phyloP scores from a whole-genome alignment of 179 eudicot species.

The Carnegiea gigantea region DNA sequence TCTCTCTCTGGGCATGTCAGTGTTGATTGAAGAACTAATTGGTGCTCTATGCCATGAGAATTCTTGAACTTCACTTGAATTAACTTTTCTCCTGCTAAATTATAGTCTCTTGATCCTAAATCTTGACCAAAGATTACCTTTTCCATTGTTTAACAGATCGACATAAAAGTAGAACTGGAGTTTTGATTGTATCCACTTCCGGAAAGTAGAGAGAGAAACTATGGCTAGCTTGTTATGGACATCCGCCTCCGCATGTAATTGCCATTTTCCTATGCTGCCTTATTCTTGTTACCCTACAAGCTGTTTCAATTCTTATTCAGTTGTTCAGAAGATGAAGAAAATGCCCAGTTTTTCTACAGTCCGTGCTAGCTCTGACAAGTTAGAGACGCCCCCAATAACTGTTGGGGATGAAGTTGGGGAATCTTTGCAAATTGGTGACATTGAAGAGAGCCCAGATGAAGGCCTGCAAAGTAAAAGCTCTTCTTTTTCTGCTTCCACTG shows the following conservation, averaged over 20 bases:
- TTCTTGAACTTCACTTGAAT: neutral
- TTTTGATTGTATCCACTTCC: neutral
- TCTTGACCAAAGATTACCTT: neutral
- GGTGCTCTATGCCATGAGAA: neutral
- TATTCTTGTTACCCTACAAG: constrained; percentile 13
- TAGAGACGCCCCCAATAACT: constrained; percentile 29
- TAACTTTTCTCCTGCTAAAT: neutral
- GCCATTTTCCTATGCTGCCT: constrained; percentile 21
- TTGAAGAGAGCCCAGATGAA: constrained; percentile 21
- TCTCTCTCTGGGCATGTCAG: neutral
- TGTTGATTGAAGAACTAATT: neutral
- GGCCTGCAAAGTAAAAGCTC: constrained; percentile 9
- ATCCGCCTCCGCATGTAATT: constrained; percentile 34
- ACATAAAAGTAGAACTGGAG: neutral
- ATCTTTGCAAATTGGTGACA: constrained; percentile 7
- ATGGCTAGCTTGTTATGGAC: constrained; percentile 41
- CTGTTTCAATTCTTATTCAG: neutral
- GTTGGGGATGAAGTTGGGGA: constrained; percentile 20
- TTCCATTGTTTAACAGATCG: neutral
- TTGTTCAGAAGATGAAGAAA: constrained; percentile 3
- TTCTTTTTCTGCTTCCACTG: neutral
- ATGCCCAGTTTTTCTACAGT: constrained; percentile 16
- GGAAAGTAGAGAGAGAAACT: constrained; percentile 4
- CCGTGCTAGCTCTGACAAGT: constrained; percentile 42
- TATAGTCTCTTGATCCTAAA: neutral